Conservation (phyloP, 2,329 filamentous ascomycete genomes). For the Botryotinia narcissicola region DNA sequence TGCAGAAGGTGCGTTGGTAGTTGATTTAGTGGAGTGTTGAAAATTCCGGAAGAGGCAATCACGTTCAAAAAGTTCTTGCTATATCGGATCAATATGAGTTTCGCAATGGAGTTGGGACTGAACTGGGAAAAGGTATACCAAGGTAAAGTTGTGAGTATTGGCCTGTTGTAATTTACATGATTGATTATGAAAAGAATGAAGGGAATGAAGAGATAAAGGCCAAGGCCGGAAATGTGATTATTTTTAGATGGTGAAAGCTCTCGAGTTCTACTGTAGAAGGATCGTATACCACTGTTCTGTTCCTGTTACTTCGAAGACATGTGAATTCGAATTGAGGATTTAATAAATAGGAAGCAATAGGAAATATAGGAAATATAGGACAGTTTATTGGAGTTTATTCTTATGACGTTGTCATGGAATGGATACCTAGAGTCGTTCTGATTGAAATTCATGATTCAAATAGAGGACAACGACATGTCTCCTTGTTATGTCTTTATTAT, state of each 20-base stretch:
- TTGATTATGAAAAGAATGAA: background rate
- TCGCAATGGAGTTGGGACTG: background rate
- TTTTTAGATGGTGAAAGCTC: background rate
- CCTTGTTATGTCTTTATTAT: background rate
- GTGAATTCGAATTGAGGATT: background rate
- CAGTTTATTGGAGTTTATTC: background rate
- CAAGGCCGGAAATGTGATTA: background rate
- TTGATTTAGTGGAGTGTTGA: background rate
- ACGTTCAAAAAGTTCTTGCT: background rate
- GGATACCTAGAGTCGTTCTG: background rate
- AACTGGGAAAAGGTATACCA: too few species aligned
- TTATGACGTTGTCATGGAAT: background rate
- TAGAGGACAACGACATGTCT: background rate
- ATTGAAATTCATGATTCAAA: background rate
- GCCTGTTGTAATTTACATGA: too few species aligned
- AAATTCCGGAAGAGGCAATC: background rate
- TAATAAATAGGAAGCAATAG: too few species aligned
- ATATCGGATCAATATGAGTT: background rate
- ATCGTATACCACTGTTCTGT: background rate
- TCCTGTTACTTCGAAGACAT: background rate
- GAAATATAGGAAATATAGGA: accelerated
- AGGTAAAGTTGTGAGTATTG: background rate
- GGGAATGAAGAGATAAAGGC: background rate
- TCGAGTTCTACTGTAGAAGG: background rate
- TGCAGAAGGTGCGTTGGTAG: slow-evolving; percentile 1